Conservation (phyloP, 2,329 filamentous ascomycete genomes). For the Huntiella omanensis region DNA sequence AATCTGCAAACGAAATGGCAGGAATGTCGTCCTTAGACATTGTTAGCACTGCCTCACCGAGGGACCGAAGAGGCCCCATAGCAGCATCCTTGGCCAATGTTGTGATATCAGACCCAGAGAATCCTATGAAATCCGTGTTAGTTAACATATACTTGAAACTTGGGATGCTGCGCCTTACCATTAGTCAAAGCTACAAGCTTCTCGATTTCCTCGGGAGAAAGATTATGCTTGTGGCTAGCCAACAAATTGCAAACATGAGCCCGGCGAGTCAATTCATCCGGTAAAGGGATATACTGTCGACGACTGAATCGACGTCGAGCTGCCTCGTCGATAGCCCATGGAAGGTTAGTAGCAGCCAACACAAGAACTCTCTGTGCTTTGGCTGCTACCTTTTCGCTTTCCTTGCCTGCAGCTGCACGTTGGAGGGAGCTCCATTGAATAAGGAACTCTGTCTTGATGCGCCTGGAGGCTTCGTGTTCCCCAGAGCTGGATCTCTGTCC, state of each 20-base stretch:
- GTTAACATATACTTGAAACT: neutral
- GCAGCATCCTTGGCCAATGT: conserved; percentile 93
- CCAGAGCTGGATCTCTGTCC: conserved; percentile 66
- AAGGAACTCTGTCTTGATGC: conserved; percentile 94
- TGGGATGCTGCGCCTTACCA: conserved; percentile 32
- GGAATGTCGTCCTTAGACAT: conserved; percentile 92
- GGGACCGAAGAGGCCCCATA: conserved; percentile 80
- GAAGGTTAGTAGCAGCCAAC: conserved; percentile 83
- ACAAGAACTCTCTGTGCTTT: conserved; percentile 83
- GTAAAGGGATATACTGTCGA: conserved; percentile 87
- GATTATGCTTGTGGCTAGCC: conserved; percentile 68
- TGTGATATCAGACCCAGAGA: conserved; percentile 92
- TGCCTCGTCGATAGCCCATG: conserved; percentile 96
- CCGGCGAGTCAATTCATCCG: conserved; percentile 64
- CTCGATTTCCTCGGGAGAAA: conserved; percentile 53
- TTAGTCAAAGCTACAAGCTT: conserved; percentile 65
- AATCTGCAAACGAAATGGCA: conserved; percentile 67
- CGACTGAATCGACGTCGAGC: conserved; percentile 78
- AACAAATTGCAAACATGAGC: conserved; percentile 63
- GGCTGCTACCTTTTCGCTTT: conserved; percentile 43
- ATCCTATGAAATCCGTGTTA: conserved; percentile 37
- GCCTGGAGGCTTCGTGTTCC: conserved; percentile 79
- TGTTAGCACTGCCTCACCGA: conserved; percentile 74
- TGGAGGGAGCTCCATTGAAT: conserved; percentile 96
- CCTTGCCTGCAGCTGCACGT: conserved; percentile 42